phyloP scores from a whole-genome alignment of 345 rosid genomes.

The Acer negundo region DNA sequence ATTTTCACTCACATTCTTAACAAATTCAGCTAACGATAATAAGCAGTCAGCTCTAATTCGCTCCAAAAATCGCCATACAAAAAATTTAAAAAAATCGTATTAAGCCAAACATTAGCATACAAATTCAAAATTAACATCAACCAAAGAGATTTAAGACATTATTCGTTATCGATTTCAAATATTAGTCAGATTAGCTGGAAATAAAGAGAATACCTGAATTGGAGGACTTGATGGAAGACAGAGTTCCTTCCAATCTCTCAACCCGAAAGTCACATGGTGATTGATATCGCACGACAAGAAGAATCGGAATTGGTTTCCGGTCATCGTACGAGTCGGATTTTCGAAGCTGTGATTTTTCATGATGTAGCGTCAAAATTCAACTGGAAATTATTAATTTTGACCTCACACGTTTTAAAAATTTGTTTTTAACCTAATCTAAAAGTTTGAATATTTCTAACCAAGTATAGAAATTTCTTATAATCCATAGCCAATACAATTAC shows the following conservation, averaged over 20 bases:
- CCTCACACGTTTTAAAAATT: too few relatives aligned
- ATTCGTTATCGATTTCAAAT: background rate
- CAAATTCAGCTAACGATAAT: background rate
- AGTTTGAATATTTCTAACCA: too few relatives aligned
- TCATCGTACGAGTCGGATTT: conserved; percentile 41
- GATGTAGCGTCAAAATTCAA: conserved; percentile 1
- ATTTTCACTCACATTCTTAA: background rate
- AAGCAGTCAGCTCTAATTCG: background rate
- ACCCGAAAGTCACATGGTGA: conserved; percentile 89
- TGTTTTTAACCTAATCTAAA: too few relatives aligned
- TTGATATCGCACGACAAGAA: conserved; percentile 95
- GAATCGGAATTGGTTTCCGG: conserved; percentile 89
- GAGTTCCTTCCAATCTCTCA: conserved; percentile 75
- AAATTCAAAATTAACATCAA: background rate
- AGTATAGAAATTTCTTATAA: too few relatives aligned
- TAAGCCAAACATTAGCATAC: background rate
- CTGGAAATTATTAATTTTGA: background rate
- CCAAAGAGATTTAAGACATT: too few relatives aligned
- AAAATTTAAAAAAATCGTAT: background rate
- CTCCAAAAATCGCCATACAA: background rate
- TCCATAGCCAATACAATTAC: too few relatives aligned
- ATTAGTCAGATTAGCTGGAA: background rate
- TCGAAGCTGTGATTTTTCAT: conserved; percentile 14
- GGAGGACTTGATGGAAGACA: conserved; percentile 52
- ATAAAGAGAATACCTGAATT: conserved; percentile 45